Percentiles rank a stretch among this genome's conserved stretches.
Conservation (phyloP, 805 yeast species). For the Nakazawaea ishiwadae region DNA sequence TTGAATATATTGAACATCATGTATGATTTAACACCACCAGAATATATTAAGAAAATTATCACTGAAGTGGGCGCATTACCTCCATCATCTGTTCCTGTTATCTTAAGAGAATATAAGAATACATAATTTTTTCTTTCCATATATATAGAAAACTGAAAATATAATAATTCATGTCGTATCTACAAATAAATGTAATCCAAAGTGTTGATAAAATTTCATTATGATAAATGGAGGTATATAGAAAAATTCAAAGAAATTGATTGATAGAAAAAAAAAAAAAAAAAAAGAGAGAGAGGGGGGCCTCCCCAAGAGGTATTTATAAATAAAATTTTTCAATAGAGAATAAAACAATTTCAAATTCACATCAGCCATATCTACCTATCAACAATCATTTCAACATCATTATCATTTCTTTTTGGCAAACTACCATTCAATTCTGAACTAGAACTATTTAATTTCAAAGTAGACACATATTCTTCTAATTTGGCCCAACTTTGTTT, state of each 20-base stretch:
- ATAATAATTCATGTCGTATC: too few relatives aligned
- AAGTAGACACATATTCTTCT: slow-evolving; percentile 49
- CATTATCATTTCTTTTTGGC: slow-evolving; percentile 13
- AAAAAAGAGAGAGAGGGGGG: too few relatives aligned
- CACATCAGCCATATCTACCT: neutral
- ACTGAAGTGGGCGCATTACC: slow-evolving; percentile 96
- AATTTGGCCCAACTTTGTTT: slow-evolving; percentile 68
- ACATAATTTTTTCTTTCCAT: slow-evolving; percentile 9
- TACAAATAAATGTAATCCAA: too few relatives aligned
- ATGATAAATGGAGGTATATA: too few relatives aligned
- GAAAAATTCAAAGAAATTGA: too few relatives aligned
- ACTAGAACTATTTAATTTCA: slow-evolving; percentile 16
- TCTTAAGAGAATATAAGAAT: slow-evolving; percentile 82
- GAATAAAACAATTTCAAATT: too few relatives aligned
- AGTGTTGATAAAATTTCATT: too few relatives aligned
- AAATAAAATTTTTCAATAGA: too few relatives aligned
- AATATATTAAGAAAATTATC: slow-evolving; percentile 87
- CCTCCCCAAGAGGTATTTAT: too few relatives aligned
- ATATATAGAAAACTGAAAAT: neutral
- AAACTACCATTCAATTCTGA: neutral
- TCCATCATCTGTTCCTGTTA: slow-evolving; percentile 97
- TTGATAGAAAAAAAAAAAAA: too few relatives aligned
- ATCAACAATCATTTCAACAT: slow-evolving; percentile 1
- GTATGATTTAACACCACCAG: slow-evolving; percentile 94
- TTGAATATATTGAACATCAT: slow-evolving; percentile 77